phyloP scores from a whole-genome alignment of 371 early-diverging fungal genomes.

The Actinomucor elegans region DNA sequence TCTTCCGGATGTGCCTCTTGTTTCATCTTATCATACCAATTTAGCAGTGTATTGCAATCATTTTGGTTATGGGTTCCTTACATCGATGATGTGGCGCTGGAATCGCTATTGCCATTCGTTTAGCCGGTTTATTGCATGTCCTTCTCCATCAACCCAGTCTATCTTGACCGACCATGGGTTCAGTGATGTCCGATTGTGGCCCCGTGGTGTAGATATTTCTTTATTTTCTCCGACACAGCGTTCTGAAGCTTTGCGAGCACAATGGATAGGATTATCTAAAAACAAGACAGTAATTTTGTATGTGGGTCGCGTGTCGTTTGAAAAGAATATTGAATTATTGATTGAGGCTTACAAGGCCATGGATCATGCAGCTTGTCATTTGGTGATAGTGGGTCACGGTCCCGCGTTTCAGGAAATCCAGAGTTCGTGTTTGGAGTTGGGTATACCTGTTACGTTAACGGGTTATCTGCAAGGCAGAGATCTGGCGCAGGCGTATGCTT shows the following conservation, averaged over 20 bases:
- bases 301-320: slow-evolving; percentile 48
- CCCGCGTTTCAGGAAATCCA: slow-evolving; percentile 44
- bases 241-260: slow-evolving; percentile 23
- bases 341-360: slow-evolving; percentile 41
- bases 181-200: slow-evolving; percentile 38
- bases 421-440: slow-evolving; percentile 7
- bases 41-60: slow-evolving; percentile 45
- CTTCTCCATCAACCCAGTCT: slow-evolving; percentile 35
- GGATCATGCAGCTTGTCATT: slow-evolving; percentile 43
- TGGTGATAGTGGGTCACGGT: slow-evolving; percentile 54
- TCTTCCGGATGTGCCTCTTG: slow-evolving; percentile 32
- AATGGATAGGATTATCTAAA: slow-evolving; percentile 26
- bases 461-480: slow-evolving; percentile 43
- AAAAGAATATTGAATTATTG: slow-evolving; percentile 46
- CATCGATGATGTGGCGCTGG: slow-evolving; percentile 51
- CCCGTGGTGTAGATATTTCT: slow-evolving; percentile 42
- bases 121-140: slow-evolving; percentile 40
- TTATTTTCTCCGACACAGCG: slow-evolving; percentile 33
- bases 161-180: slow-evolving; percentile 36
- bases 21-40: slow-evolving; percentile 54
- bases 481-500: slow-evolving; percentile 43
- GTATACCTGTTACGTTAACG: slow-evolving; percentile 45
- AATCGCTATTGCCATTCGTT: slow-evolving; percentile 45
- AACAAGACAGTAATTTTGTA: slow-evolving; percentile 37
- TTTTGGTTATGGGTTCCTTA: slow-evolving; percentile 44